These are phyloP conservation scores for Amanita subjunquillea DNA, from an alignment of 768 basidiomycete genomes.

Conservation along the genomic window DNA sequence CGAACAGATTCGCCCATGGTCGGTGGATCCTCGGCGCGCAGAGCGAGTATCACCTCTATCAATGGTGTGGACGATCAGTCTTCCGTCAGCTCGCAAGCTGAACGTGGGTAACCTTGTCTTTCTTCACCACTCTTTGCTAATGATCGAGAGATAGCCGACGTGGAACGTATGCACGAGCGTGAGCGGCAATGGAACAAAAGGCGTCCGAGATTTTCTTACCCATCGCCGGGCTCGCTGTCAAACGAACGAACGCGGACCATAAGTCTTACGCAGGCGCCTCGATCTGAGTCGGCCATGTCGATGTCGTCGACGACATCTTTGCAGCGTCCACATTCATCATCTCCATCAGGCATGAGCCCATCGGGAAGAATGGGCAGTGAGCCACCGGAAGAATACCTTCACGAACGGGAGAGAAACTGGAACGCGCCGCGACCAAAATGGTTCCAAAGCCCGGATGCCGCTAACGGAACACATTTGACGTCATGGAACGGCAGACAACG, in stretches of 20 bases:
- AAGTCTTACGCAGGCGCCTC: slow-evolving; percentile 2
- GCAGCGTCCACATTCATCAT: slow-evolving; percentile 23
- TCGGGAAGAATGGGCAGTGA: slow-evolving; percentile 26
- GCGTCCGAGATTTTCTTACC: slow-evolving; percentile 23
- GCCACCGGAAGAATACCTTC: slow-evolving; percentile 16
- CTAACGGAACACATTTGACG: background rate
- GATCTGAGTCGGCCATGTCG: slow-evolving; percentile 8
- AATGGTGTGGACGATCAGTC: slow-evolving; percentile 31
- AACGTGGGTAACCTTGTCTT: slow-evolving; percentile 28
- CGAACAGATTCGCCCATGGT: slow-evolving; percentile 9
- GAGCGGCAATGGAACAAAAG: slow-evolving; percentile 51
- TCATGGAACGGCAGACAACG: slow-evolving; percentile 3
- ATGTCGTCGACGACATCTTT: slow-evolving; percentile 7
- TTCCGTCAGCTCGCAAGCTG: slow-evolving; percentile 38
- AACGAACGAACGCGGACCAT: background rate
- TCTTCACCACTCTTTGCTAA: background rate
- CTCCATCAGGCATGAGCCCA: slow-evolving; percentile 24
- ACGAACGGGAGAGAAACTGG: slow-evolving; percentile 59
- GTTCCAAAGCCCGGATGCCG: slow-evolving; percentile 13
- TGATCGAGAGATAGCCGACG: slow-evolving; percentile 33
- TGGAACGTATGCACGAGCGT: slow-evolving; percentile 33
- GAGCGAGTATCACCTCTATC: slow-evolving; percentile 18
- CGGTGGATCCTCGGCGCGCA: slow-evolving; percentile 7
- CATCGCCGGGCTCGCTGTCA: slow-evolving; percentile 28
- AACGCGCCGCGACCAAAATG: slow-evolving; percentile 56